Evolutionary conservation across 2,329 filamentous ascomycete genomes (phyloP).

Genomic region (Sporothrix euskadiensis): DNA sequence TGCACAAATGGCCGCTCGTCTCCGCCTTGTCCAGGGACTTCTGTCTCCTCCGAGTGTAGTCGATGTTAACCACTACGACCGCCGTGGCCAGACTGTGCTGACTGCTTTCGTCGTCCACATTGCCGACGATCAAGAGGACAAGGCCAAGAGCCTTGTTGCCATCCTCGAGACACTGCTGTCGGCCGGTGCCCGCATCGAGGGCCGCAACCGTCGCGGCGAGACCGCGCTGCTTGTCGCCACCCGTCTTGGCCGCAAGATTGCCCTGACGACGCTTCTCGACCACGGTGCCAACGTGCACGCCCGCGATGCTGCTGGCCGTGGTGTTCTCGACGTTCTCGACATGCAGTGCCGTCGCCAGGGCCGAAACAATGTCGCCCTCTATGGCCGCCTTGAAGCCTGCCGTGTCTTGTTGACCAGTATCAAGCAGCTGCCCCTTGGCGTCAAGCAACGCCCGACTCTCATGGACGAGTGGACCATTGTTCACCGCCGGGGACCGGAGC

Average conservation of each 20-base stretch:
- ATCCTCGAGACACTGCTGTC: slow-evolving; percentile 49
- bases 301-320: slow-evolving; percentile 38
- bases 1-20: slow-evolving; percentile 35
- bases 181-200: slow-evolving; percentile 49
- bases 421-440: slow-evolving; percentile 37
- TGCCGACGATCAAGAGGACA: slow-evolving; percentile 54
- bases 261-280: slow-evolving; percentile 47
- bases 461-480: slow-evolving; percentile 33
- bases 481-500: slow-evolving; percentile 31
- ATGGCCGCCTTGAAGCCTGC: slow-evolving; percentile 40
- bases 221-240: slow-evolving; percentile 58
- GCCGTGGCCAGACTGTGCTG: slow-evolving; percentile 54
- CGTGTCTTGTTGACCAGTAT: slow-evolving; percentile 38
- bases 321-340: slow-evolving; percentile 40
- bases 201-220: slow-evolving; percentile 56
- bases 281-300: slow-evolving; percentile 42
- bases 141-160: slow-evolving; percentile 44
- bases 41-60: slow-evolving; percentile 44
- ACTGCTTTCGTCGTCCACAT: slow-evolving; percentile 57
- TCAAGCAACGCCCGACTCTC: slow-evolving; percentile 32
- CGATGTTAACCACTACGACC: slow-evolving; percentile 56
- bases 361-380: slow-evolving; percentile 36
- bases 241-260: slow-evolving; percentile 54
- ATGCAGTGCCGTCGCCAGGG: slow-evolving; percentile 34
- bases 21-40: slow-evolving; percentile 36